These are phyloP conservation scores for Nepenthes gracilis DNA, from an alignment of 148 eudicot species.

Conservation along the genomic window DNA sequence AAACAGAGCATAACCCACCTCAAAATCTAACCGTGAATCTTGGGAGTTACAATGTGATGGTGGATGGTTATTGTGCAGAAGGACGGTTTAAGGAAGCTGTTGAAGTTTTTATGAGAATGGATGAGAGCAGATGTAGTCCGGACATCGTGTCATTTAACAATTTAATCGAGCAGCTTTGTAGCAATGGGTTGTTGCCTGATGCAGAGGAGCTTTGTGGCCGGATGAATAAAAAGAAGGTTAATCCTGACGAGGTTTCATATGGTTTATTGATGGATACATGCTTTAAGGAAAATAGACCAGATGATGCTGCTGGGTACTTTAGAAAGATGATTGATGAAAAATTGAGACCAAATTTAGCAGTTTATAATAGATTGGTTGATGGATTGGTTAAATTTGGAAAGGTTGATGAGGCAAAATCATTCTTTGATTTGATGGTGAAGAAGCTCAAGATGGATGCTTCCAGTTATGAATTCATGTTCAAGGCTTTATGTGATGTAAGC, in stretches of 20 bases:
- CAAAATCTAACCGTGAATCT: slow-evolving; percentile 52
- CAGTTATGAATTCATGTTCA: slow-evolving; percentile 69
- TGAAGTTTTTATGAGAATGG: slow-evolving; percentile 73
- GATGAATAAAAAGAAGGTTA: slow-evolving; percentile 68
- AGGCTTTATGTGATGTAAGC: slow-evolving; percentile 61
- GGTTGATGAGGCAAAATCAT: slow-evolving; percentile 76
- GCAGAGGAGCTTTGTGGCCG: slow-evolving; percentile 72
- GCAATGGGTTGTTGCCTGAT: slow-evolving; percentile 45
- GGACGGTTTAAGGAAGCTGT: slow-evolving; percentile 58
- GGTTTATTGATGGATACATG: slow-evolving; percentile 74
- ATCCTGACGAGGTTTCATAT: slow-evolving; percentile 74
- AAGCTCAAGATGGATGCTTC: slow-evolving; percentile 81
- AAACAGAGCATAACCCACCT: slow-evolving; percentile 64
- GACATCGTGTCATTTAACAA: slow-evolving; percentile 77
- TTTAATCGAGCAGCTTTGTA: slow-evolving; percentile 66
- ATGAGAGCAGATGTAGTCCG: slow-evolving; percentile 65
- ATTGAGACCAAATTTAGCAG: slow-evolving; percentile 66
- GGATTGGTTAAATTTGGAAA: slow-evolving; percentile 73
- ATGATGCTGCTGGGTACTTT: slow-evolving; percentile 79
- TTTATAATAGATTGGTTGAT: slow-evolving; percentile 62
- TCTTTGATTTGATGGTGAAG: slow-evolving; percentile 79
- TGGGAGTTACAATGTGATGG: slow-evolving; percentile 85
- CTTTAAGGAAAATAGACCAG: slow-evolving; percentile 61
- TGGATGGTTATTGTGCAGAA: slow-evolving; percentile 65
- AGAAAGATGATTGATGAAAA: slow-evolving; percentile 65